Base-by-base conservation (phyloP, 495 filamentous ascomycete genomes). In the Daldinia grandis region DNA sequence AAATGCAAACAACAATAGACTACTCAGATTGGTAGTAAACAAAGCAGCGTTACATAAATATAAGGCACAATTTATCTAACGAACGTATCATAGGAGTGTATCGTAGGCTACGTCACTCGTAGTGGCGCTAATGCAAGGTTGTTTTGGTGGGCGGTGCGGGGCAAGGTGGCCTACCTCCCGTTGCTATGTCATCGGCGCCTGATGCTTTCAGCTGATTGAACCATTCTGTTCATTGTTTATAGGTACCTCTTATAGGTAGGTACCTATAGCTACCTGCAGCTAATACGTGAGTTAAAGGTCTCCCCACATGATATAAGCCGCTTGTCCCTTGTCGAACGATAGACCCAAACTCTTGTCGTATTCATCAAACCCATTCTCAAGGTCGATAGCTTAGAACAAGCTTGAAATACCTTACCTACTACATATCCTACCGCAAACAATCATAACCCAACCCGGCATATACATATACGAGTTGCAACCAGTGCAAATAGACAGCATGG, bases 401-500 rank as follows among this genome's bases (percentile, higher is more conserved):
- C 44, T 25, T 15, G 44, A 10, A 50, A 50, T 25, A 21, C 6
- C 19, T 25, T 21, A 25, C 44, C 44, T 35, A 35, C 33, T 35
- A 0, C 3, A 35, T 35, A 14, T 14, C 12, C 33, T 35, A 35
- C 12, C 8, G 19, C 9, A 50, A 17, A 50, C 19, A 50, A 28
- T 12, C 5, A 28, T 12, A 28, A 25, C 9, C 10, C 3, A 14
- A 50, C 21, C 7, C n/a, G n/a, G n/a, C n/a, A n/a, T n/a, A 50
- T 9, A 10, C 50, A 25, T 14, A 58, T 17, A 62, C 24, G 28
- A 17, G 25, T 4, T 17, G 27, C 9, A 40, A 51, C 14, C n/a
- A 53, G 47, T 21, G 9, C n/a, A 58, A 58, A 10, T 40, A 53
- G 33, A 27, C 55, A 81, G 17, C 69, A 86, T 85, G 84, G 79